phyloP scores from a whole-genome alignment of 305 asterid genomes.

The Fraxinus sp. region DNA sequence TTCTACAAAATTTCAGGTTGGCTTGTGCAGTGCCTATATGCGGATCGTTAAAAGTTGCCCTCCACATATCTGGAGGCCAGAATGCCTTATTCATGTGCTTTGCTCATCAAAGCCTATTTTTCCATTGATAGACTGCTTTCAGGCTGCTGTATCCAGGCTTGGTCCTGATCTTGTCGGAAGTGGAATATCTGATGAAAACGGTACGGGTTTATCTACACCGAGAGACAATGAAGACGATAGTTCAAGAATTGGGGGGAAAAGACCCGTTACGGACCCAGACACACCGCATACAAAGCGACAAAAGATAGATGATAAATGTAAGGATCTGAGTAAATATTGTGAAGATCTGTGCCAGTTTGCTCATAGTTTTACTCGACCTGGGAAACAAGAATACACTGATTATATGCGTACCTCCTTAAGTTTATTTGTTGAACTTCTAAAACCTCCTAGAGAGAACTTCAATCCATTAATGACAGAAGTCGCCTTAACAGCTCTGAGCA shows the following conservation, averaged over 20 bases:
- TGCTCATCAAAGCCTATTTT: slow-evolving; percentile 48
- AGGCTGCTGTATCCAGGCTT: slow-evolving; percentile 64
- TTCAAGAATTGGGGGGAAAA: slow-evolving; percentile 57
- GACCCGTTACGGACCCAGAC: slow-evolving; percentile 45
- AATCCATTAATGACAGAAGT: slow-evolving; percentile 49
- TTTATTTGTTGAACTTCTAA: slow-evolving; percentile 56
- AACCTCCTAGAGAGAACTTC: slow-evolving; percentile 58
- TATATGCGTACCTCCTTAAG: slow-evolving; percentile 51
- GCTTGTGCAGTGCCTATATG: slow-evolving; percentile 70
- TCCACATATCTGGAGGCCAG: slow-evolving; percentile 81
- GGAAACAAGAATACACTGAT: slow-evolving; percentile 65
- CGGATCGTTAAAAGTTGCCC: slow-evolving; percentile 75
- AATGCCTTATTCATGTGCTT: slow-evolving; percentile 65
- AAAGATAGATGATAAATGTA: slow-evolving; percentile 38
- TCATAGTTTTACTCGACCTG: slow-evolving; percentile 33
- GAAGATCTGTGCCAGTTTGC: slow-evolving; percentile 34
- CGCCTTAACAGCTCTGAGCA: slow-evolving; percentile 67
- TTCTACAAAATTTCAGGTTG: slow-evolving; percentile 56
- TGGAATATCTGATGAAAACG: slow-evolving; percentile 32
- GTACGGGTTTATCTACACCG: slow-evolving; percentile 27
- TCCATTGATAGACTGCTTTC: slow-evolving; percentile 70
- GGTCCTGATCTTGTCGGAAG: slow-evolving; percentile 54
- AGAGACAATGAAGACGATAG: slow-evolving; percentile 30
- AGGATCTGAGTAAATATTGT: slow-evolving; percentile 29
- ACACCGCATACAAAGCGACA: slow-evolving; percentile 57